Evolutionary conservation across 2,329 filamentous ascomycete genomes (phyloP).

Genomic region (Spiromastix sp.): DNA sequence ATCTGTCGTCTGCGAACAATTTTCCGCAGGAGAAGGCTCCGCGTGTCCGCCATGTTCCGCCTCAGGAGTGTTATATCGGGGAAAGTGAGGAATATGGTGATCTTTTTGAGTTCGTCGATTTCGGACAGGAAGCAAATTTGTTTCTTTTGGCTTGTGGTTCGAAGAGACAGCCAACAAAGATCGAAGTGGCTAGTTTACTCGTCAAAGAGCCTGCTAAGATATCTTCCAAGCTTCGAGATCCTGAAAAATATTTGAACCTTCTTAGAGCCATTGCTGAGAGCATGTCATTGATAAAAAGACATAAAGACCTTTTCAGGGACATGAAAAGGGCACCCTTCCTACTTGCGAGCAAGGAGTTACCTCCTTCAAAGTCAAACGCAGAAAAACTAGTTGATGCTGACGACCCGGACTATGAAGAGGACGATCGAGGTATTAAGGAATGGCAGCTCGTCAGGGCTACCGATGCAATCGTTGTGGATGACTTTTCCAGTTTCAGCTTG

Average conservation of each 20-base stretch:
- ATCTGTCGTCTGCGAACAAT: constrained; percentile 15
- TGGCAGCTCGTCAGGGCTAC: constrained; percentile 65
- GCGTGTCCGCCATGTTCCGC: constrained; percentile 49
- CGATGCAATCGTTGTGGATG: constrained; percentile 70
- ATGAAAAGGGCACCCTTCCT: constrained; percentile 70
- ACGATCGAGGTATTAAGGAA: constrained; percentile 58
- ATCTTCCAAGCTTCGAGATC: constrained; percentile 65
- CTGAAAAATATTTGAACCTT: constrained; percentile 78
- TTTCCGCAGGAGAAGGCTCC: constrained; percentile 30
- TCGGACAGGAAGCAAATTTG: constrained; percentile 73
- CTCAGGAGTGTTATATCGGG: constrained; percentile 72
- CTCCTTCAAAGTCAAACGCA: constrained; percentile 13
- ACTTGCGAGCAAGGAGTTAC: constrained; percentile 70
- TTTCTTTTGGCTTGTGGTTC: constrained; percentile 85
- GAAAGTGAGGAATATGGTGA: constrained; percentile 63
- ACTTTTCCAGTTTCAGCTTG: constrained; percentile 77
- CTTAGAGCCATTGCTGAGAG: constrained; percentile 72
- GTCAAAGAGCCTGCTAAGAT: constrained; percentile 74
- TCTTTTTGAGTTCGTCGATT: constrained; percentile 96
- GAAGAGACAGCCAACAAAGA: constrained; percentile 78
- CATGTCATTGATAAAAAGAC: constrained; percentile 57
- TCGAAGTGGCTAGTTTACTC: constrained; percentile 75
- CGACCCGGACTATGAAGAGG: constrained; percentile 46
- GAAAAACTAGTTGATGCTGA: constrained; percentile 16
- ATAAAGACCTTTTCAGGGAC: constrained; percentile 65